Conservation (phyloP, 2,329 filamentous ascomycete genomes). For the Acarospora socialis region DNA sequence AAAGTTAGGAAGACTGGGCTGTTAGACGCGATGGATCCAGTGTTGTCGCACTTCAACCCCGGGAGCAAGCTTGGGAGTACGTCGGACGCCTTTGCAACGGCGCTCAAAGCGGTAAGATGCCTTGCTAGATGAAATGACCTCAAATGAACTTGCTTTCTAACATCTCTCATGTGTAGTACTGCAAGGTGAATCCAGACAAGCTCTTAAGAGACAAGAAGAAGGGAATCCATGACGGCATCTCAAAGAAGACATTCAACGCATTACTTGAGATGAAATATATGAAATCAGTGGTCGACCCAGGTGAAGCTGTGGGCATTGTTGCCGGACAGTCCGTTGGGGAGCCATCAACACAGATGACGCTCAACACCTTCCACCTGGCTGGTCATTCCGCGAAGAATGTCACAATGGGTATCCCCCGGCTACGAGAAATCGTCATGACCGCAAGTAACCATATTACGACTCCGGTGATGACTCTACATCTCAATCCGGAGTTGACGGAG, state of each 20-base stretch:
- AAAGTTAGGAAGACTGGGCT: slow-evolving; percentile 60
- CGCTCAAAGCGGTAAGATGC: slow-evolving; percentile 43
- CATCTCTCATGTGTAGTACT: slow-evolving; percentile 42
- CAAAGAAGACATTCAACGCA: slow-evolving; percentile 64
- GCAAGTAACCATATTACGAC: slow-evolving; percentile 81
- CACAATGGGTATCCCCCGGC: slow-evolving; percentile 90
- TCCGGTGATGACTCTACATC: slow-evolving; percentile 71
- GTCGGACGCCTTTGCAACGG: slow-evolving; percentile 70
- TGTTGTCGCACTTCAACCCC: slow-evolving; percentile 58
- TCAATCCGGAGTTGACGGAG: slow-evolving; percentile 56
- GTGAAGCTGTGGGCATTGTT: slow-evolving; percentile 92
- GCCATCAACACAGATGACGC: slow-evolving; percentile 96
- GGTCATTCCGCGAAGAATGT: slow-evolving; percentile 98
- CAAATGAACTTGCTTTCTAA: slow-evolving; percentile 12
- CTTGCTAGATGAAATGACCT: too few species aligned
- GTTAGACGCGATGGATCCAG: slow-evolving; percentile 57
- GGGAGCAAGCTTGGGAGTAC: slow-evolving; percentile 69
- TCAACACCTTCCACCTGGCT: slow-evolving; percentile 99
- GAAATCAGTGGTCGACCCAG: slow-evolving; percentile 80
- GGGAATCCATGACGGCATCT: slow-evolving; percentile 32
- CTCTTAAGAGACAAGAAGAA: slow-evolving; percentile 47
- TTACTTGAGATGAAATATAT: slow-evolving; percentile 88
- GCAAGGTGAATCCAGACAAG: slow-evolving; percentile 57
- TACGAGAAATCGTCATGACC: slow-evolving; percentile 97
- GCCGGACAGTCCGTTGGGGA: slow-evolving; percentile 95